phyloP scores from a whole-genome alignment of 2,329 filamentous ascomycete genomes.

The Ceratocystis variospora region DNA sequence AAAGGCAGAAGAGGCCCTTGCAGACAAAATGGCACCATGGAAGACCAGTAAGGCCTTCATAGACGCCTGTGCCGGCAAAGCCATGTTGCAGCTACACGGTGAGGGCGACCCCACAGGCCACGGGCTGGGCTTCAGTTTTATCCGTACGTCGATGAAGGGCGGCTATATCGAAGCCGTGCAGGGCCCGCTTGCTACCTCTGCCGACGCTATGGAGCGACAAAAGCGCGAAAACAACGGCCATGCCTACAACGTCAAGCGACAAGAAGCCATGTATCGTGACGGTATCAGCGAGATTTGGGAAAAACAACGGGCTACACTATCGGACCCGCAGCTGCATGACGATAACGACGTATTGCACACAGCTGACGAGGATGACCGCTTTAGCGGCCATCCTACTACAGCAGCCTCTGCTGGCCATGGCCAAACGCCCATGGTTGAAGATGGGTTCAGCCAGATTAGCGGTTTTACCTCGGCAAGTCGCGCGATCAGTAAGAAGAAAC shows the following conservation, averaged over 20 bases:
- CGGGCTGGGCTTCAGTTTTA: conserved; percentile 90
- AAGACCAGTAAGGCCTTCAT: conserved; percentile 94
- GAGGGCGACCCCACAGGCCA: conserved; percentile 89
- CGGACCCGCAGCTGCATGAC: conserved; percentile 54
- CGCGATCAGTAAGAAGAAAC: conserved; percentile 45
- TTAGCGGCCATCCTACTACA: conserved; percentile 45
- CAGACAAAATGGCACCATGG: conserved; percentile 88
- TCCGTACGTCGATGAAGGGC: conserved; percentile 97
- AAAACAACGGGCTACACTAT: conserved; percentile 65
- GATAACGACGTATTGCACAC: conserved; percentile 46
- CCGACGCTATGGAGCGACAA: conserved; percentile 76
- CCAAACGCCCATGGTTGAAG: conserved; percentile 51
- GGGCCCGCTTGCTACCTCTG: conserved; percentile 50
- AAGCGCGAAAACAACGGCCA: conserved; percentile 84
- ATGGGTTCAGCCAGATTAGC: conserved; percentile 67
- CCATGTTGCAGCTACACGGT: conserved; percentile 89
- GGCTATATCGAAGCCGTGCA: conserved; percentile 75
- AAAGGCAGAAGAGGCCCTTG: conserved; percentile 54
- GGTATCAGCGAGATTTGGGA: conserved; percentile 90
- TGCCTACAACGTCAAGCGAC: conserved; percentile 91
- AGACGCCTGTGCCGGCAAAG: conserved; percentile 83
- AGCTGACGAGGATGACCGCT: conserved; percentile 51
- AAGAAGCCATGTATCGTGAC: conserved; percentile 82
- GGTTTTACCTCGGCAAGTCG: conserved; percentile 52
- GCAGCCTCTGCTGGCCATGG: conserved; percentile 26